Percentiles rank a stretch among this genome's conserved stretches.
phyloP scores from a whole-genome alignment of 192 early-diverging fungal genomes.

The Coemansia sp. region DNA sequence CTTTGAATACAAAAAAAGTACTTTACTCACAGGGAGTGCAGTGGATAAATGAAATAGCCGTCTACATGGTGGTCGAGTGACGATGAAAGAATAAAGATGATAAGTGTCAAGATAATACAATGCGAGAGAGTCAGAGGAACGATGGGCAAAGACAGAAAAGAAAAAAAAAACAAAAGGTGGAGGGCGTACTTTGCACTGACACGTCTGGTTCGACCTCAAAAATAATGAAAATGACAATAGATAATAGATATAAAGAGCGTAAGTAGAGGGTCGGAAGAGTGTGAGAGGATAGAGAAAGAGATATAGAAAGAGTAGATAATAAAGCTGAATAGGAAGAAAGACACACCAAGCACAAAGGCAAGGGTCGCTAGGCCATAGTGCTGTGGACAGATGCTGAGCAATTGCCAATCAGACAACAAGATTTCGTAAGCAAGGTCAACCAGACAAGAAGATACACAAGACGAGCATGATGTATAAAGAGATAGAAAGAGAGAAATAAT shows the following conservation, averaged over 20 bases:
- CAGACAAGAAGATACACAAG: conserved; percentile 1
- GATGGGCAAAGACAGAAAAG: neutral
- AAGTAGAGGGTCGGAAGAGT: neutral
- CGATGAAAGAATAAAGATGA: neutral
- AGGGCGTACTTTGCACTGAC: conserved; percentile 10
- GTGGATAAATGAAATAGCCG: conserved; percentile 6
- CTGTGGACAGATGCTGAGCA: conserved; percentile 4
- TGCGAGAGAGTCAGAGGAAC: neutral
- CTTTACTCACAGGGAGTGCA: neutral
- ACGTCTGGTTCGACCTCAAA: conserved; percentile 11
- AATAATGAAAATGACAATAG: conserved; percentile 1
- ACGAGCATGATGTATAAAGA: conserved; percentile 10
- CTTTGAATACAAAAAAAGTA: conserved; percentile 2
- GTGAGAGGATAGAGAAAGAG: neutral
- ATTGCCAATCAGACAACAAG: conserved; percentile 4
- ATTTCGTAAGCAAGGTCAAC: neutral
- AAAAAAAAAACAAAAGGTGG: neutral
- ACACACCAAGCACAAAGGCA: neutral
- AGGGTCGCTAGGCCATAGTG: conserved; percentile 11
- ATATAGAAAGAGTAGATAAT: neutral
- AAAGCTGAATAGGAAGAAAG: conserved; percentile 7
- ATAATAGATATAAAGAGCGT: conserved; percentile 7
- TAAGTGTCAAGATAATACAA: neutral
- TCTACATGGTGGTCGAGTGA: conserved; percentile 12
- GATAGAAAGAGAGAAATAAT: conserved; percentile 4